Conservation (phyloP, 495 filamentous ascomycete genomes). For the Penicillium malachiteum region DNA sequence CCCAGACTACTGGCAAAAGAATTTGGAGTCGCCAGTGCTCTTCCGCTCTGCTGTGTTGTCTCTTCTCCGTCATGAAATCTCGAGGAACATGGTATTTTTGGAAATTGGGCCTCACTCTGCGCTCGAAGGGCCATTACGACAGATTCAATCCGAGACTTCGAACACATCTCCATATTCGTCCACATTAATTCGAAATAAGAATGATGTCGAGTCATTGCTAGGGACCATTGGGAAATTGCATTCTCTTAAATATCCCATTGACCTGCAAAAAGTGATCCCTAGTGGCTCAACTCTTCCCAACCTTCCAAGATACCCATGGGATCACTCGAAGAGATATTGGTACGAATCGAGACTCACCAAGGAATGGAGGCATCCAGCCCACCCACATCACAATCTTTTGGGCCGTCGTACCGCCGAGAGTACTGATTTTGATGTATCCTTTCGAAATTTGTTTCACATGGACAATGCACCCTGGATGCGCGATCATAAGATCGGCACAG, state of each 20-base stretch:
- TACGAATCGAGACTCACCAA: constrained; percentile 43
- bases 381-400: constrained; percentile 45
- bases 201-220: constrained; percentile 7
- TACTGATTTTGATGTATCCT: constrained; percentile 29
- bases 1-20: constrained; percentile 38
- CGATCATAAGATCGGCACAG: constrained; percentile 41
- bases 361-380: constrained; percentile 47
- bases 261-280: constrained; percentile 25
- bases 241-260: constrained; percentile 7
- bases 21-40: constrained; percentile 37
- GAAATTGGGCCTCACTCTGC: constrained; percentile 64
- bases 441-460: constrained; percentile 36
- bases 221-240: constrained; percentile 22
- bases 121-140: constrained; percentile 57
- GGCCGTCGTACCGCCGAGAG: constrained; percentile 35
- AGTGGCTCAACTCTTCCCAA: constrained; percentile 30
- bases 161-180: constrained; percentile 10
- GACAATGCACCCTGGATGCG: constrained; percentile 21
- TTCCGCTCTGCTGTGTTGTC: constrained; percentile 19
- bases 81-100: constrained; percentile 18
- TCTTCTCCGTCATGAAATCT: neutral
- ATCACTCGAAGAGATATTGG: constrained; percentile 43
- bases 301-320: constrained; percentile 53
- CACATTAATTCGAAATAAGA: constrained; percentile 5
- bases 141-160: constrained; percentile 23